Conservation (phyloP, 441 rosid genomes). For the Mallotus japonicus region DNA sequence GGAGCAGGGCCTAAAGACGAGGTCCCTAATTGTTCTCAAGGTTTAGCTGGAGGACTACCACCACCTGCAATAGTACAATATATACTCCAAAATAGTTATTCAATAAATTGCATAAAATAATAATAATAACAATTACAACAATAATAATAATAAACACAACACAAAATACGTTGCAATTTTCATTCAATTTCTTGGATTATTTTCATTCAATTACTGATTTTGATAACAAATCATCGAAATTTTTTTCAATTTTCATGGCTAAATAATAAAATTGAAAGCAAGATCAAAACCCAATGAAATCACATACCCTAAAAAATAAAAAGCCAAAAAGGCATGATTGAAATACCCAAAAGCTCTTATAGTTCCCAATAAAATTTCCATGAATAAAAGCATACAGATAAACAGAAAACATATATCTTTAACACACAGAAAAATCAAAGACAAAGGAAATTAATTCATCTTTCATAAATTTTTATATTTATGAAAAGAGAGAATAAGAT, state of each 20-base stretch:
- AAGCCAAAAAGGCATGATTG: constrained; percentile 2
- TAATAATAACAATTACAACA: too few relatives aligned
- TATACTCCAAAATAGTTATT: not conserved
- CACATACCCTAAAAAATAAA: not conserved
- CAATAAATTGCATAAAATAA: not conserved
- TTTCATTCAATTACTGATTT: not conserved
- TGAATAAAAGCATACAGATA: too few relatives aligned
- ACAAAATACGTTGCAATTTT: not conserved
- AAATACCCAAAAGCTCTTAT: not conserved
- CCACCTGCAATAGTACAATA: constrained; percentile 33
- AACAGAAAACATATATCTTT: not conserved
- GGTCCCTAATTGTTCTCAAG: constrained; percentile 81
- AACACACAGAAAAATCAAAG: not conserved
- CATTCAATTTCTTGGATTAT: not conserved
- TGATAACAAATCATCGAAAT: not conserved
- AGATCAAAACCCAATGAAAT: not conserved
- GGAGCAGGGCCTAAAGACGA: constrained; percentile 70
- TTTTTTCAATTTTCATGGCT: not conserved
- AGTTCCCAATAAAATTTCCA: not conserved
- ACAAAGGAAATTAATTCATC: not conserved
- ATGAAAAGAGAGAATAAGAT: too few relatives aligned
- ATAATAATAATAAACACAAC: too few relatives aligned
- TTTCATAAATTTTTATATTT: too few relatives aligned
- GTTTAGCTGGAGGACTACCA: constrained; percentile 71
- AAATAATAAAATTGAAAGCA: not conserved